Percentiles rank a stretch among this genome's conserved stretches.
These are phyloP conservation scores for Fusarium buxicola DNA, from an alignment of 2,329 filamentous ascomycete species.

Conservation along the genomic window DNA sequence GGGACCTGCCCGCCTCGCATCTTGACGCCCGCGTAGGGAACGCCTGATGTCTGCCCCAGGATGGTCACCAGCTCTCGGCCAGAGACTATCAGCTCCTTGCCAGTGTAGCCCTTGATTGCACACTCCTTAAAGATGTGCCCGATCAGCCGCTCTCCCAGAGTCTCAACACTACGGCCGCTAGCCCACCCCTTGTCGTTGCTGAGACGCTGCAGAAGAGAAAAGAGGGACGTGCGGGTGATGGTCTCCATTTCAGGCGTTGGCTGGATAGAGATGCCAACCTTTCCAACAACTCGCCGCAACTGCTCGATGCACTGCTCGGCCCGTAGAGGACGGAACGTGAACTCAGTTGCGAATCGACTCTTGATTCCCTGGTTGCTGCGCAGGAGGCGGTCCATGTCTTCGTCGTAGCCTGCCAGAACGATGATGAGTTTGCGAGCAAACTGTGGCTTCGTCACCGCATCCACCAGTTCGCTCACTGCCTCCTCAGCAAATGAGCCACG, in stretches of 20 bases:
- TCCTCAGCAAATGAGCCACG: constrained; percentile 68
- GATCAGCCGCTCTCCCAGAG: constrained; percentile 64
- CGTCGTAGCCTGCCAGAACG: constrained; percentile 75
- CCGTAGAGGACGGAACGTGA: constrained; percentile 65
- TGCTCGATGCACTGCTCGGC: constrained; percentile 60
- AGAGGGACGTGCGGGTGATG: constrained; percentile 43
- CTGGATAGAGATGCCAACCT: constrained; percentile 47
- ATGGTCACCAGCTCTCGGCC: constrained; percentile 48
- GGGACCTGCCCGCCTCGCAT: constrained; percentile 41
- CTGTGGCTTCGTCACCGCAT: constrained; percentile 63
- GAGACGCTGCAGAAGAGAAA: constrained; percentile 56
- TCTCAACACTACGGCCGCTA: constrained; percentile 71
- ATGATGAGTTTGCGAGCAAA: constrained; percentile 71
- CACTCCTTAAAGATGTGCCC: constrained; percentile 52
- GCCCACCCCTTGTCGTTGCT: constrained; percentile 65
- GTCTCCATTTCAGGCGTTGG: constrained; percentile 40
- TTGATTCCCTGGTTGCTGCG: constrained; percentile 70
- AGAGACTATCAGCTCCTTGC: constrained; percentile 42
- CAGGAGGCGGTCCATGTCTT: constrained; percentile 73
- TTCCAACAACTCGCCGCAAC: constrained; percentile 52
- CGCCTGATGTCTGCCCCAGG: constrained; percentile 44
- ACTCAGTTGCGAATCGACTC: constrained; percentile 70
- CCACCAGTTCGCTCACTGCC: constrained; percentile 64
- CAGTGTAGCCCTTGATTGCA: constrained; percentile 48
- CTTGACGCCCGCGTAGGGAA: constrained; percentile 42